phyloP scores from a whole-genome alignment of 495 filamentous ascomycete species.

The Hypoxylon perforatum region DNA sequence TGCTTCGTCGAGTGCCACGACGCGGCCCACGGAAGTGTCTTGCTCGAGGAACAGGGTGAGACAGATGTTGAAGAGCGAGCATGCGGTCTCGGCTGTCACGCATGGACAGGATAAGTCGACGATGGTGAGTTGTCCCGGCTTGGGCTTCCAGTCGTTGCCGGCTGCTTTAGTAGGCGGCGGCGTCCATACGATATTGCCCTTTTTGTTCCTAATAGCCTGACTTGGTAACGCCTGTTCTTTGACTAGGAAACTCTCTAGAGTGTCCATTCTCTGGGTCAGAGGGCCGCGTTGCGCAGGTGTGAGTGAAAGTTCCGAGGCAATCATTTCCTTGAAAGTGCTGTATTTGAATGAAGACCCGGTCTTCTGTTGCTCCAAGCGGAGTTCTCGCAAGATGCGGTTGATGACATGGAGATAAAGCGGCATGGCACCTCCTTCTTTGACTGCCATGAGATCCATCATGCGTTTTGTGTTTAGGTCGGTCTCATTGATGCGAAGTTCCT shows the following conservation, averaged over 20 bases:
- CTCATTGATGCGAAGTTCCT: slow-evolving; percentile 66
- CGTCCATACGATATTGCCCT: neutral
- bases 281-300: slow-evolving; percentile 59
- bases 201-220: slow-evolving; percentile 9
- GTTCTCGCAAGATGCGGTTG: slow-evolving; percentile 68
- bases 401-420: slow-evolving; percentile 74
- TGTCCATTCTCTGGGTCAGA: slow-evolving; percentile 66
- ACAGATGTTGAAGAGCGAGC: slow-evolving; percentile 75
- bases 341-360: slow-evolving; percentile 61
- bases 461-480: slow-evolving; percentile 69
- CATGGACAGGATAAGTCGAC: slow-evolving; percentile 81
- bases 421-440: slow-evolving; percentile 57
- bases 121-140: slow-evolving; percentile 71
- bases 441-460: slow-evolving; percentile 77
- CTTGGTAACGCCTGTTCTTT: slow-evolving; percentile 39
- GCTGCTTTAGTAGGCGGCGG: neutral
- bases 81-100: slow-evolving; percentile 72
- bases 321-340: slow-evolving; percentile 54
- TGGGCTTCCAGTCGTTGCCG: slow-evolving; percentile 51
- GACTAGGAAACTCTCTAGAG: slow-evolving; percentile 68
- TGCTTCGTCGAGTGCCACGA: slow-evolving; percentile 54
- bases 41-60: slow-evolving; percentile 70
- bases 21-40: slow-evolving; percentile 38
- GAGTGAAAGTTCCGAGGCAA: slow-evolving; percentile 52
- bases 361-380: slow-evolving; percentile 61